Base-by-base conservation (phyloP, 148 eudicot genomes). In the Nyssa sinensis region DNA sequence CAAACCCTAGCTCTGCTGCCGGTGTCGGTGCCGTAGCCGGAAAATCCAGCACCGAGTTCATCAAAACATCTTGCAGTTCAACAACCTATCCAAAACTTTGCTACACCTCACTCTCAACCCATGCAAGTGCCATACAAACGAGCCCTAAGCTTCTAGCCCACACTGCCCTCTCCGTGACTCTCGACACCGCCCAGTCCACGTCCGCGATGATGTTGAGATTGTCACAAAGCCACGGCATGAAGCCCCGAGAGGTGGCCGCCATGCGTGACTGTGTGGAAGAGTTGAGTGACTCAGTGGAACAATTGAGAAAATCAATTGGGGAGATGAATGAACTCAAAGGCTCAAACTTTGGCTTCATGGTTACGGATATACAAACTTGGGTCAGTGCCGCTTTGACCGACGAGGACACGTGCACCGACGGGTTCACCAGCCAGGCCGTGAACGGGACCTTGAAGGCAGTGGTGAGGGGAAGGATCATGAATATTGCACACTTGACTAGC, bases 61-160 rank as follows among this genome's bases (percentile, higher is more conserved):
- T 87, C 33, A 78, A 57, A 58, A 78, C 75, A 37, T 82, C 90
- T 47, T 87, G 90, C 77, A 69, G 70, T 30, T 39, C 80, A 27
- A 86, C 89, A 59, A 74, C 75, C 37, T 88, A 88, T 74, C 91
- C 89, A 51, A 62, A 65, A 17, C 89, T 88, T 31, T 88, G 91
- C 78, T 86, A 75, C 83, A 77, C 69, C 62, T 81, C 90, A 66
- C 84, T 88, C 28, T 84, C 80, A 30, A 68, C 69, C 76, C 82
- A 81, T 59, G 79, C 89, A 37, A 69, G 31, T 61, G 81, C 62
- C 37, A 83, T 88, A 73, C 81, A 84, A 73, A 73, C 74, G 65
- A 76, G 71, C 75, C 86, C 86, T 60, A 33, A 66, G 41, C 75
- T 75, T 60, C 80, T 88, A 24, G 91, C 86, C 28, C 76, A 74